Evolutionary conservation across 2,329 filamentous ascomycete species (phyloP).

Genomic region (Sclerotinia trifoliorum): DNA sequence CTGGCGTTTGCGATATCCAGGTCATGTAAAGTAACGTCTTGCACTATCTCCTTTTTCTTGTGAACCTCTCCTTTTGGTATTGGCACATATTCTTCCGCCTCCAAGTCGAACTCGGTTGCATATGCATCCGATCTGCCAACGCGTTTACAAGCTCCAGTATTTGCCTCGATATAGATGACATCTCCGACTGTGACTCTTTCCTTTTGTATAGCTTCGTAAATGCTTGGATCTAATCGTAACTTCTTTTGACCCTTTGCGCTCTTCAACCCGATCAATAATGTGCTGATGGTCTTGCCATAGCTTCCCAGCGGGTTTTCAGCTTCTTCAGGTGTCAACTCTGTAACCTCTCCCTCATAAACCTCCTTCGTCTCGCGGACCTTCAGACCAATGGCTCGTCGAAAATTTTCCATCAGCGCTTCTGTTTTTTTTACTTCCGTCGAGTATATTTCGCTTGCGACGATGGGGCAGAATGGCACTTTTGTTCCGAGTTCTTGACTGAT

Average conservation of each 20-base stretch:
- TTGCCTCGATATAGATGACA: constrained; percentile 98
- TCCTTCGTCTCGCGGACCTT: constrained; percentile 98
- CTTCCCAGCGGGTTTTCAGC: constrained; percentile 95
- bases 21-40: constrained; percentile 96
- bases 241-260: constrained; percentile 97
- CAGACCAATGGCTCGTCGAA: constrained; percentile 90
- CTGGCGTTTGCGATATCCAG: constrained; percentile 93
- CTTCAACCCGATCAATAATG: constrained; percentile 90
- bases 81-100: constrained; percentile 98
- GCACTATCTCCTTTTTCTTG: constrained; percentile 99
- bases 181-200: constrained; percentile 94
- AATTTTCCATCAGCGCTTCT: constrained; percentile 98
- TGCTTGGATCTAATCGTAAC: constrained; percentile 91
- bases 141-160: constrained; percentile 96
- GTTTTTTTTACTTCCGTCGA: constrained; percentile 99
- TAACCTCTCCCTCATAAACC: constrained; percentile 98
- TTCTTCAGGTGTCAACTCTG: constrained; percentile 95
- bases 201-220: constrained; percentile 99
- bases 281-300: constrained; percentile 96
- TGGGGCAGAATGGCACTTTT: constrained; percentile 97
- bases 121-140: constrained; percentile 96
- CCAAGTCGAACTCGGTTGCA: constrained; percentile 96
- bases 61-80: constrained; percentile 98
- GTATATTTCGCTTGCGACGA: constrained; percentile 97
- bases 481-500: constrained; percentile 96